A percentile compares a stretch with the other conserved stretches of the same genome.
These are phyloP conservation scores for Citrus trifoliata DNA, from an alignment of 345 rosid genomes.

Conservation along the genomic window DNA sequence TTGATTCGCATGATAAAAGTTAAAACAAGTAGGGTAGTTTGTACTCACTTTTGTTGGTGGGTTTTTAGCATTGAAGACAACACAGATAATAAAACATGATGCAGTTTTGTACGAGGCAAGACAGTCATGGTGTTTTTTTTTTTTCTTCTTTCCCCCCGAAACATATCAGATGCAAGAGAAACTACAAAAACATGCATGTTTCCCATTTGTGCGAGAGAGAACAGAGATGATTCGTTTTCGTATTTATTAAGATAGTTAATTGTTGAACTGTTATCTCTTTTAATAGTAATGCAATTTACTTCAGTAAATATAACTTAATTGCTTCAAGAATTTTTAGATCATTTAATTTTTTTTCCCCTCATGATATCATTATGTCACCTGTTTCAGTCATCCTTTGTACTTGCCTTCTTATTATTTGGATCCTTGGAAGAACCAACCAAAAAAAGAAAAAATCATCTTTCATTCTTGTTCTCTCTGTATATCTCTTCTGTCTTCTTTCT, in stretches of 20 bases:
- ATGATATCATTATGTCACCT: neutral
- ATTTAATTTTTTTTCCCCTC: neutral
- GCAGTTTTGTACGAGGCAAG: slow-evolving; percentile 11
- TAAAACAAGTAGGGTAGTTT: slow-evolving; percentile 14
- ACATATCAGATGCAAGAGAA: neutral
- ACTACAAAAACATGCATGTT: slow-evolving; percentile 4
- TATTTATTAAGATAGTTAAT: neutral
- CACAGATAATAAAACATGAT: slow-evolving; percentile 4
- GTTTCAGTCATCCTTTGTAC: neutral
- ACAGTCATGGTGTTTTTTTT: neutral
- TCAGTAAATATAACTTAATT: neutral
- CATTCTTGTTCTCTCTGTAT: neutral
- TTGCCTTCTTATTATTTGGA: neutral
- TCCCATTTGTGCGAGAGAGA: neutral
- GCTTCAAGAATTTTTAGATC: neutral
- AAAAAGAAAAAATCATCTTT: no score
- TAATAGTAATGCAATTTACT: neutral
- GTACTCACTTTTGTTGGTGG: neutral
- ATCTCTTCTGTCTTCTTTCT: no score
- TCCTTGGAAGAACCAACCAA: no score
- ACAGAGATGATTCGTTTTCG: neutral
- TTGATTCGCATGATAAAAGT: neutral
- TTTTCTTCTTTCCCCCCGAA: no score
- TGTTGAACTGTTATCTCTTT: neutral
- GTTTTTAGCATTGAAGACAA: slow-evolving; percentile 13